Evolutionary conservation across 1,284 basidiomycete species (phyloP).

Genomic region (Nidula niveotomentosa): DNA sequence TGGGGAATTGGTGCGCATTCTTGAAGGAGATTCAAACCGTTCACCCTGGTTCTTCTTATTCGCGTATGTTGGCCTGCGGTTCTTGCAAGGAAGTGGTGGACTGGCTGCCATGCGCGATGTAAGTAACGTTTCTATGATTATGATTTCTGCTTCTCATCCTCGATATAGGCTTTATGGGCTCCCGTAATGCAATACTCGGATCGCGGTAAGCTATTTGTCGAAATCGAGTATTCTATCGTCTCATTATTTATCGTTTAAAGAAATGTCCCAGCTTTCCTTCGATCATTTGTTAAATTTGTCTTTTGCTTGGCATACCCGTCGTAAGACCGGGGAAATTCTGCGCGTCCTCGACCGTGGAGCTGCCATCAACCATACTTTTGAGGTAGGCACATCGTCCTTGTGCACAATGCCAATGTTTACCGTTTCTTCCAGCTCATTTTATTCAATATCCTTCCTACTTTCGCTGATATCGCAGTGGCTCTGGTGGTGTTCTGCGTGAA

Average conservation of each 20-base stretch:
- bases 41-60: conserved; percentile 68
- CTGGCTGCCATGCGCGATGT: conserved; percentile 68
- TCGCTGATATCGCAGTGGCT: conserved; percentile 76
- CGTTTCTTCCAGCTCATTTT: conserved; percentile 53
- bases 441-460: conserved; percentile 80
- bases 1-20: conserved; percentile 62
- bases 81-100: conserved; percentile 73
- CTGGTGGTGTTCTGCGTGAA: conserved; percentile 62
- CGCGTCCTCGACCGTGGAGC: conserved; percentile 87
- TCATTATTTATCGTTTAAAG: conserved; percentile 31
- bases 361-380: conserved; percentile 81
- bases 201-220: conserved; percentile 37
- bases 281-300: conserved; percentile 82
- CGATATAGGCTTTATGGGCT: conserved; percentile 67
- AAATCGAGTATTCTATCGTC: background rate
- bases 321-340: conserved; percentile 83
- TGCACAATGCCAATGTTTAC: too few relatives aligned
- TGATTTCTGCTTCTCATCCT: conserved; percentile 4
- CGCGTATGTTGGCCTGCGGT: conserved; percentile 60
- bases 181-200: conserved; percentile 89
- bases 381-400: conserved; percentile 50
- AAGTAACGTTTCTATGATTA: conserved; percentile 19
- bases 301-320: conserved; percentile 81
- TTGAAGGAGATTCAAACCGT: conserved; percentile 44
- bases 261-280: conserved; percentile 80